Base-by-base conservation (phyloP, 2,329 filamentous ascomycete genomes). In the Dothideomycetidae sp. region DNA sequence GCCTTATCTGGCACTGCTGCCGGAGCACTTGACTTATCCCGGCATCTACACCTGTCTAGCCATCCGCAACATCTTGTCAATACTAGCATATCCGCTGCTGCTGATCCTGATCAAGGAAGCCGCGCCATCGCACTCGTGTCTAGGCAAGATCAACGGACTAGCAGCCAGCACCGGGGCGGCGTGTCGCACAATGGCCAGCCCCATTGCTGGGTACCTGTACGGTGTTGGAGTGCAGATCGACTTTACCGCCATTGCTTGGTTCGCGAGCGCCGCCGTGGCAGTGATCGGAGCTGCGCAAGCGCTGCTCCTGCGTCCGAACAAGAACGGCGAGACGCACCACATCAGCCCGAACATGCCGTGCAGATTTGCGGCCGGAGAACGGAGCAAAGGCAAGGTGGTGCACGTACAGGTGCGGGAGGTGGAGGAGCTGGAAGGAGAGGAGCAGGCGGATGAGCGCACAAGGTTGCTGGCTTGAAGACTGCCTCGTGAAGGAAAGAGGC, bases 71-170 rank as follows among this genome's bases (percentile, higher is more conserved):
- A 60, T 80, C 39, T 71, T 76, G 39, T 75, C 75, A 5, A 80
- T 82, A 45, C 64, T 82, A 23, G 72, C 70, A 14, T 79, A 77
- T 26, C 78, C 78, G 0, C 67, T 79, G 5, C 66, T 78, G 1
- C 63, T 83, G 16, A 81, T 83, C 42, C 62, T 83, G 37, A 68
- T 83, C 50, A 83, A 83, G 54, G 75, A 82, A 57, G 75, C 78
- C 1, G 72, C 74, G 3, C 75, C 77, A 0, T 68, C 71, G 3
- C 62, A 71, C 3, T 67, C 65, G 1, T 68, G 73, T 4, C 63
- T 83, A 11, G 78, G 78, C 1, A 75, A 71, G 47, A 78, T 83
- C 53, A 83, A 83, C 44, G 78, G 78, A 0, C 59, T 82, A 5
- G 77, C 78, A 33, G 80, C 80, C 42, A 78, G 73, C 2, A 77